Base-by-base conservation (phyloP, 2,329 filamentous ascomycete species). In the Phoma herbarum region DNA sequence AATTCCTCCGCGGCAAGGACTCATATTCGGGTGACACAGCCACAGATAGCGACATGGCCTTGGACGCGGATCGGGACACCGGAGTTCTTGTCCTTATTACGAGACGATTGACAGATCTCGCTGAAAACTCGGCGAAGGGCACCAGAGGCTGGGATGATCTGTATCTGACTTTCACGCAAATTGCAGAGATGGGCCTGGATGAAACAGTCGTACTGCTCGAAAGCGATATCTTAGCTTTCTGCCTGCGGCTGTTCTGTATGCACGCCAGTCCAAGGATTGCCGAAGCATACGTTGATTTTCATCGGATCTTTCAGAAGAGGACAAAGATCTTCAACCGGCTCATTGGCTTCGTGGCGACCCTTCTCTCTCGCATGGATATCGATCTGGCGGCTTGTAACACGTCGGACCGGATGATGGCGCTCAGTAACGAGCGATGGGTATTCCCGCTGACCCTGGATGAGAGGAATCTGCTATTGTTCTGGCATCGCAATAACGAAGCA, bases 131-230 rank as follows among this genome's bases (percentile, higher is more conserved):
- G 4, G 62, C 59, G 11, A 55, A 65, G 33, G 56, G 59, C 47
- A 44, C 63, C 14, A 71, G 70, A 22, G 73, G 69, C 22, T 78
- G 75, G 75, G 75, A 78, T 37, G 75, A 78, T 47, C 63, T 73
- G 44, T 77, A 76, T 44, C 55, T 72, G 29, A 68, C 69, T 10
- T 48, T 77, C 14, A 71, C 60, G 35, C 69, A 75, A 35, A 23
- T 77, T 3, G 62, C 61, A 22, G 64, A 70, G 26, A 61, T 75
- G 63, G 74, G 74, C 4, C 55, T 65, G 31, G 26, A 66, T 1
- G 75, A 77, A 44, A 71, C 63, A 9, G 69, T 69, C 2, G 58
- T 65, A 1, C 25, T 77, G 5, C 52, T 77, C 31, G 68, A 72
- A 42, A 29, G 65, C 1, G 66, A 60, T n/a, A 52, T 77, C 9